A percentile compares a stretch with the other conserved stretches of the same genome.
These are phyloP conservation scores for Phytophthora vignae DNA, from an alignment of 352 stramenopile genomes.

Conservation along the genomic window DNA sequence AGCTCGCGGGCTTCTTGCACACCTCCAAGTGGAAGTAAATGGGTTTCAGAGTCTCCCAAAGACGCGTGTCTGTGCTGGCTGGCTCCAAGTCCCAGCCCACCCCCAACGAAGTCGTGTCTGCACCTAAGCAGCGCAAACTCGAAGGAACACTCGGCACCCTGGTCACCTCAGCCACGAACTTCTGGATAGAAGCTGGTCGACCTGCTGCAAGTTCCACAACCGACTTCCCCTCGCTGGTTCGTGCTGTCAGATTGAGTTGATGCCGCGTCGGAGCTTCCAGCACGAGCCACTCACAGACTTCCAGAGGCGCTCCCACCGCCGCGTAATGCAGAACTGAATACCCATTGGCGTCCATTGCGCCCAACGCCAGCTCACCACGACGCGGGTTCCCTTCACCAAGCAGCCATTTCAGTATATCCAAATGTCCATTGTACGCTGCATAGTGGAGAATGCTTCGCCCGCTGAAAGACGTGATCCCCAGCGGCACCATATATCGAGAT, in stretches of 20 bases:
- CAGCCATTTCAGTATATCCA: conserved; percentile 62
- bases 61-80: conserved; percentile 28
- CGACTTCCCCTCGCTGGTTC: conserved; percentile 53
- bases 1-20: conserved; percentile 59
- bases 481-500: conserved; percentile 24
- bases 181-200: conserved; percentile 41
- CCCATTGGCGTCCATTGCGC: conserved; percentile 56
- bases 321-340: conserved; percentile 78
- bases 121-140: conserved; percentile 54
- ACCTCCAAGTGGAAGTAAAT: conserved; percentile 68
- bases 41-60: conserved; percentile 51
- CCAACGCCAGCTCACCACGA: conserved; percentile 38
- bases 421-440: conserved; percentile 65
- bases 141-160: conserved; percentile 43
- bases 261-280: conserved; percentile 46
- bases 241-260: conserved; percentile 52
- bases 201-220: conserved; percentile 51
- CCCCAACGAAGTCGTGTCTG: conserved; percentile 58
- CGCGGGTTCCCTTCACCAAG: conserved; percentile 39
- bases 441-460: conserved; percentile 77
- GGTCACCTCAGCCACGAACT: conserved; percentile 53
- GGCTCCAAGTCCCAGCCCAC: conserved; percentile 65
- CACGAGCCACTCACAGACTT: conserved; percentile 72
- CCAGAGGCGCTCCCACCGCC: conserved; percentile 60
- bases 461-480: conserved; percentile 67